Evolutionary conservation across 208 protist species (phyloP), one percentile per base, ranked within the genome.

Genomic region (Leishmania aethiopica): DNA sequence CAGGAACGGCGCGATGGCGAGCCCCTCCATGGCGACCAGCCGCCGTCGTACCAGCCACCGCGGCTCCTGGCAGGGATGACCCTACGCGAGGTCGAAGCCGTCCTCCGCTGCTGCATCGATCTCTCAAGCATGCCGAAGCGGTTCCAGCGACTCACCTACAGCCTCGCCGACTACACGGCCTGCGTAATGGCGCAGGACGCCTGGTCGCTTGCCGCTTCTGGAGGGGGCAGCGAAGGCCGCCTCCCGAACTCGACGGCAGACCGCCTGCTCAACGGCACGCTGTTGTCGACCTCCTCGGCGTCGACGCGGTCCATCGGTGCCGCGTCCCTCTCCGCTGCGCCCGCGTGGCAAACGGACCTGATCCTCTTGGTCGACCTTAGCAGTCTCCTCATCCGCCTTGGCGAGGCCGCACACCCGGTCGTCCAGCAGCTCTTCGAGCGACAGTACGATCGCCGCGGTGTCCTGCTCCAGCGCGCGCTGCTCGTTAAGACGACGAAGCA

Each of bases 401-500:
- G 77, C 49, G 71, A 86, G 59, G 69, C 71, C 42, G 40, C 62
- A 1, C 86, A 92, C 66, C 84, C 86, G n/a, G 86, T 82, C 40
- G 83, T 95, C 66, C 69, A 59, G 19, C 37, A 79, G 45, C 84
- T 97, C 25, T 87, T 93, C 49, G 83, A 83, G 13, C 62, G 88
- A 8, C 67, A 93, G 42, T 95, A 95, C 78, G 84, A 91, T 4
- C 83, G 89, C 60, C 84, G 92, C 15, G 83, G 83, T 3, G 80
- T 84, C 62, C 86, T 97, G 32, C 85, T 94, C 74, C 90, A 92
- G 76, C 89, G 94, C 13, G 86, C 89, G 5, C 76, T 95, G 53
- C 78, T 94, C 3, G 32, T 91, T 10, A 85, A 93, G 67, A 92
- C 78, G 3, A 83, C 88, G 25, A 86, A 80, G 37, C 84, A 94